phyloP scores from a whole-genome alignment of 768 basidiomycete genomes.

The Sarcodon aspratus region DNA sequence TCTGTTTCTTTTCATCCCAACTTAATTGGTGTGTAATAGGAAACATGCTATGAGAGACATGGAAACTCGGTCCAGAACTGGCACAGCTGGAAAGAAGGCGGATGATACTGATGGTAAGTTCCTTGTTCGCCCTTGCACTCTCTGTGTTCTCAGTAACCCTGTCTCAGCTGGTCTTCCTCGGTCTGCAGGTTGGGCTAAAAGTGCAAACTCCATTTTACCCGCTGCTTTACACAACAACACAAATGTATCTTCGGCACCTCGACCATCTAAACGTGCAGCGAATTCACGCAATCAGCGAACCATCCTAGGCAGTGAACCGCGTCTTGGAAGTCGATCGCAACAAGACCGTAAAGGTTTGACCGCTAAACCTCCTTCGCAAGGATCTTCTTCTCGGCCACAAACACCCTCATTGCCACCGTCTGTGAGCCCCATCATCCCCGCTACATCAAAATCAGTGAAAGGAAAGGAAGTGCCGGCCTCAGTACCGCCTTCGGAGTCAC shows the following conservation, averaged over 20 bases:
- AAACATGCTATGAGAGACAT: conserved; percentile 92
- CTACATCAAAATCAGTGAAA: conserved; percentile 27
- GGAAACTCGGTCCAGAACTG: conserved; percentile 49
- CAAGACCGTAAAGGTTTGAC: conserved; percentile 33
- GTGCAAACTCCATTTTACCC: conserved; percentile 9
- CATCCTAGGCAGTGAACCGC: conserved; percentile 15
- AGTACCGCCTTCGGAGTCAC: conserved; percentile 26
- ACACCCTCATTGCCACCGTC: conserved; percentile 32
- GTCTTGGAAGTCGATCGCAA: conserved; percentile 7
- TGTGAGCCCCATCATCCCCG: conserved; percentile 32
- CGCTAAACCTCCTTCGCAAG: conserved; percentile 33
- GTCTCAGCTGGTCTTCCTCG: conserved; percentile 44
- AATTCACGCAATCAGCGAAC: conserved; percentile 38
- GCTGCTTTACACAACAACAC: conserved; percentile 18
- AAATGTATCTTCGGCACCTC: conserved; percentile 5
- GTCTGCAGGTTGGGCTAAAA: conserved; percentile 33
- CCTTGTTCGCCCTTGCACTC: neutral
- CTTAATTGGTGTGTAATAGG: conserved; percentile 23
- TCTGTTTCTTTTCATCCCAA: neutral
- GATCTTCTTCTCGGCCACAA: conserved; percentile 45
- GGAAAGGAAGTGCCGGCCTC: conserved; percentile 25
- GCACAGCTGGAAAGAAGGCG: conserved; percentile 39
- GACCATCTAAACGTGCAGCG: conserved; percentile 8
- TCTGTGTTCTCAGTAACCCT: neutral
- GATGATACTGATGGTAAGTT: conserved; percentile 46